Conservation (phyloP, 129 eudicot genomes). For the Saposhnikovia divaricata region DNA sequence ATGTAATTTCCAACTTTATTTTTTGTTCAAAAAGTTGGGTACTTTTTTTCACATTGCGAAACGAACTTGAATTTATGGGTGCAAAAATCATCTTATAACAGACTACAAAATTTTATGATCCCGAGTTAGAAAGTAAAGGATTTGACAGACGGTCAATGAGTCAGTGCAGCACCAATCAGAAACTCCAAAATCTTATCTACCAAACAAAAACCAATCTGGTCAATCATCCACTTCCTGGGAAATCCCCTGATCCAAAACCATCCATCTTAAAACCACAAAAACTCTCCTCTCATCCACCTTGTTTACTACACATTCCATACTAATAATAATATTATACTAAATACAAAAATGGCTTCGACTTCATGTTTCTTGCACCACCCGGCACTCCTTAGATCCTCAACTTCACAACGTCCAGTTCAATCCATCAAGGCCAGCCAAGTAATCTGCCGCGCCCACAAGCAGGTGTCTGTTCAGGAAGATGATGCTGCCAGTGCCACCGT, state of each 20-base stretch:
- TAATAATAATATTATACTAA: neutral
- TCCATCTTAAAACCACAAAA: conserved; percentile 30
- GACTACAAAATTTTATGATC: too few relatives aligned
- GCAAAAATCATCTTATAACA: too few relatives aligned
- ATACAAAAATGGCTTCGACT: conserved; percentile 66
- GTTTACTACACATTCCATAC: conserved; percentile 16
- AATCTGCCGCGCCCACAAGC: conserved; percentile 76
- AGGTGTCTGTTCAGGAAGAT: conserved; percentile 24
- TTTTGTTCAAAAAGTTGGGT: too few relatives aligned
- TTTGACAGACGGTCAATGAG: conserved; percentile 22
- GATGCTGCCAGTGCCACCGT: conserved; percentile 24
- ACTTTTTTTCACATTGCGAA: too few relatives aligned
- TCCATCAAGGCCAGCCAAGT: conserved; percentile 38
- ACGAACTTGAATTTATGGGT: too few relatives aligned
- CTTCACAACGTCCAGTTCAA: conserved; percentile 19
- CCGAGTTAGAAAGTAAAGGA: neutral
- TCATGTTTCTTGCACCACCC: conserved; percentile 77
- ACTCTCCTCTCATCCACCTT: conserved; percentile 1
- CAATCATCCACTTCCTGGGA: conserved; percentile 39
- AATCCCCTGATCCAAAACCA: conserved; percentile 20
- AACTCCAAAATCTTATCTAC: conserved; percentile 37
- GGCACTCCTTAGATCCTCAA: conserved; percentile 40
- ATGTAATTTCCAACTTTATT: too few relatives aligned
- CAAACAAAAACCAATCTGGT: conserved; percentile 32
- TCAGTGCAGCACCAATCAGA: conserved; percentile 33